Conservation (phyloP, 169 alveolate species). For the Plasmodium gaboni region DNA sequence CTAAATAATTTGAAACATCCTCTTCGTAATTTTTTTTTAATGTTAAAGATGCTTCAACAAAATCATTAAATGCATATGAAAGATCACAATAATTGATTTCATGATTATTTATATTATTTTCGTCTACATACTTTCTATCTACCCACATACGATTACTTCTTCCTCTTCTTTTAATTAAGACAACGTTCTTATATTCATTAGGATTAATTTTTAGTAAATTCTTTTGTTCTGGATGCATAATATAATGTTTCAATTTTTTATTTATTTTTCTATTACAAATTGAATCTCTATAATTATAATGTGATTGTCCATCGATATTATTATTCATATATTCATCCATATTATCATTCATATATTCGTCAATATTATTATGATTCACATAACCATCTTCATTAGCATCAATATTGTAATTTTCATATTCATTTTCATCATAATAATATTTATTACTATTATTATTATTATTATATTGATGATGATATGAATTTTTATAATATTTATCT, state of each 20-base stretch:
- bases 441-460: background rate
- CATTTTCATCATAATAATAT: background rate
- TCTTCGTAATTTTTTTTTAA: constrained; percentile 62
- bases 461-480: constrained; percentile 10
- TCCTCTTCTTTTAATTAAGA: constrained; percentile 66
- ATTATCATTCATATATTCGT: background rate
- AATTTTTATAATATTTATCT: constrained; percentile 60
- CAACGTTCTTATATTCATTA: constrained; percentile 47
- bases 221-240: constrained; percentile 23
- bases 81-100: constrained; percentile 43
- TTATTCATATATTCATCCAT: background rate
- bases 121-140: constrained; percentile 46
- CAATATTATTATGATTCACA: background rate
- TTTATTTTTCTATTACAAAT: constrained; percentile 36
- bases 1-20: constrained; percentile 8
- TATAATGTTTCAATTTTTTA: constrained; percentile 25
- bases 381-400: background rate
- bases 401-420: background rate
- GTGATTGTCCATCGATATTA: background rate
- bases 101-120: constrained; percentile 14
- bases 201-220: constrained; percentile 14
- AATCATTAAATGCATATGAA: constrained; percentile 42
- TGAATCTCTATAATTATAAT: constrained; percentile 13
- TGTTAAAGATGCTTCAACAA: constrained; percentile 27
- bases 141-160: constrained; percentile 70